Evolutionary conservation across 257 asterid species (phyloP).

Genomic region (Solanum phureja): DNA sequence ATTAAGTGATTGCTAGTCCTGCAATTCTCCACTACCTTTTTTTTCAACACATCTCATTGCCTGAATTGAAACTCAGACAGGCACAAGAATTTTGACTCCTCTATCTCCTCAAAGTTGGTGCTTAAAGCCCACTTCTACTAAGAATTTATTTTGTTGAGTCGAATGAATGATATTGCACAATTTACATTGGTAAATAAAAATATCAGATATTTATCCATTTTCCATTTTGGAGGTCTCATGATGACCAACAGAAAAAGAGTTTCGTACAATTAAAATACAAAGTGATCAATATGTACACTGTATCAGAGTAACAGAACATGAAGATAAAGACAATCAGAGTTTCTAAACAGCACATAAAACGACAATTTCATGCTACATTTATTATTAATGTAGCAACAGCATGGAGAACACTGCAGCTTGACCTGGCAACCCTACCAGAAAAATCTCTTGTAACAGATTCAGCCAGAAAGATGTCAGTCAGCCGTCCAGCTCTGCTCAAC

Average conservation of each 20-base stretch:
- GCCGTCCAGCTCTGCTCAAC: conserved; percentile 98
- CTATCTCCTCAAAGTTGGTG: not conserved
- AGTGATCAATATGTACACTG: conserved; percentile 32
- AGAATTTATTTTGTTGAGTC: not conserved
- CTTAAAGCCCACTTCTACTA: not conserved
- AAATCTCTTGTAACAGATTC: conserved; percentile 1
- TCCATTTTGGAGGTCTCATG: not conserved
- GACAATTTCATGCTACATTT: conserved; percentile 16
- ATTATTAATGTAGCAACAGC: conserved; percentile 12
- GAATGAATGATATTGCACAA: not conserved
- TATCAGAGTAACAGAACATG: conserved; percentile 16
- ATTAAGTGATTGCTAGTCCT: not conserved
- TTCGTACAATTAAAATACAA: conserved; percentile 11
- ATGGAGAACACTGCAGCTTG: not conserved
- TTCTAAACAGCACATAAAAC: conserved; percentile 15
- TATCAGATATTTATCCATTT: not conserved
- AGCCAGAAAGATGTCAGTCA: conserved; percentile 26
- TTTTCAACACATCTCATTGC: not conserved
- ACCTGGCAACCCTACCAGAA: conserved; percentile 23
- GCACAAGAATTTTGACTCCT: not conserved
- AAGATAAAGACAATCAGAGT: conserved; percentile 16
- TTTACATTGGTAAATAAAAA: not conserved
- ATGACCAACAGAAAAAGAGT: not conserved
- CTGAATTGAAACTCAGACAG: not conserved
- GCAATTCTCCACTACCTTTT: not conserved